Evolutionary conservation across 129 eudicot species (phyloP).

Genomic region (Helianthus annuus): HanXRQr2.0-SUNRISE NC_035434.2:42499405-42499904

Average conservation of each 20-base stretch:
- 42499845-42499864: background rate
- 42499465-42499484: too few species aligned
- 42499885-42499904: too few species aligned
- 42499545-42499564: background rate
- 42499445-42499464: too few species aligned
- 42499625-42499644: background rate
- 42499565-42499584: background rate
- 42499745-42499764: background rate
- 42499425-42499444: too few species aligned
- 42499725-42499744: background rate
- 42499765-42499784: conserved; percentile 8
- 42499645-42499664: conserved; percentile 7
- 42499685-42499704: conserved; percentile 12
- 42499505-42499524: too few species aligned
- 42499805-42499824: conserved; percentile 4
- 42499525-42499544: background rate
- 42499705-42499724: background rate
- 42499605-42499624: background rate
- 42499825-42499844: background rate
- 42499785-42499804: conserved; percentile 5
- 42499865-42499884: background rate
- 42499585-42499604: background rate
- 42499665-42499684: conserved; percentile 13
- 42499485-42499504: too few species aligned
- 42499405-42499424: too few species aligned